Percentiles rank a stretch among this genome's conserved stretches.
Evolutionary conservation across 2,329 filamentous ascomycete species (phyloP).

Genomic region (Sclerotinia glacialis): DNA sequence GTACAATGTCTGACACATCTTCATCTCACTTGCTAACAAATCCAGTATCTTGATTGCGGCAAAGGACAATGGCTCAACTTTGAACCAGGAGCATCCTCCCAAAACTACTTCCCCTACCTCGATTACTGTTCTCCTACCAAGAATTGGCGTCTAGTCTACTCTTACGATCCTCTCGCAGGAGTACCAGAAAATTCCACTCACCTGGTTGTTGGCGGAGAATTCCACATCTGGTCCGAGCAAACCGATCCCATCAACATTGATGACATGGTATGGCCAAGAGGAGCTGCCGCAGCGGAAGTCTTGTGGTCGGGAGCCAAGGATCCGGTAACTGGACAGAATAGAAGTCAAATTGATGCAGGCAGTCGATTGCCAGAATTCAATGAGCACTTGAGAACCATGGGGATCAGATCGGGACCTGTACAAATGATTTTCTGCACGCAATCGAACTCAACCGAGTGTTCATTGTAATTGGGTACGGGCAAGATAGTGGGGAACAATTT

Average conservation of each 20-base stretch:
- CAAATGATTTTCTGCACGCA: constrained; percentile 73
- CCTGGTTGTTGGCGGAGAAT: constrained; percentile 77
- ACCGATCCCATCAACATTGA: constrained; percentile 78
- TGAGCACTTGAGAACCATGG: constrained; percentile 61
- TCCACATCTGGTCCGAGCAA: constrained; percentile 76
- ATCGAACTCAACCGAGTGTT: constrained; percentile 52
- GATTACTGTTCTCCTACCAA: constrained; percentile 82
- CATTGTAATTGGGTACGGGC: constrained; percentile 26
- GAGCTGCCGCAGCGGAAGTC: constrained; percentile 71
- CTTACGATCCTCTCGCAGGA: constrained; percentile 68
- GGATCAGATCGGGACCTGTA: constrained; percentile 62
- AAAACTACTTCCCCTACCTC: constrained; percentile 62
- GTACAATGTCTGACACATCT: constrained; percentile 30
- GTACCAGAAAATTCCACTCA: constrained; percentile 60
- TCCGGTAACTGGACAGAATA: constrained; percentile 57
- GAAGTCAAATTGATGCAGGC: constrained; percentile 67
- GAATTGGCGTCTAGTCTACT: constrained; percentile 79
- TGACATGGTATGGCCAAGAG: constrained; percentile 73
- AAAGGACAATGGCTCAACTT: constrained; percentile 77
- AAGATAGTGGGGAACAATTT: not conserved
- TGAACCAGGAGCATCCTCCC: constrained; percentile 52
- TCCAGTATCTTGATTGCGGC: constrained; percentile 77
- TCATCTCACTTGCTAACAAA: constrained; percentile 26
- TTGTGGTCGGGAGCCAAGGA: constrained; percentile 75
- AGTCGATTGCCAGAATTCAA: constrained; percentile 72